Conservation (phyloP, 2,329 filamentous ascomycete species). For the Aureobasidium sp. region DNA sequence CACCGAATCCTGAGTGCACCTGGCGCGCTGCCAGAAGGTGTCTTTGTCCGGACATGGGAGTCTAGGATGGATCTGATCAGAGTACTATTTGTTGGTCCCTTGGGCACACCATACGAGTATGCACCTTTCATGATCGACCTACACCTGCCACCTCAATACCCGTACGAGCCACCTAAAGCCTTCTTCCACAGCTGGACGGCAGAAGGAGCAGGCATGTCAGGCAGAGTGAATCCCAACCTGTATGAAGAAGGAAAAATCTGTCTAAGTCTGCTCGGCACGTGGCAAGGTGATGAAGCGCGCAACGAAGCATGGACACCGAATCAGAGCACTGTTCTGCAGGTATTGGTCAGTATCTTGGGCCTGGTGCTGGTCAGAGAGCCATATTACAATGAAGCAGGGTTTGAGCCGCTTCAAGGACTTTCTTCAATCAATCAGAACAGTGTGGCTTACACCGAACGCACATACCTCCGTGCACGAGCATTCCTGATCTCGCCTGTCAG, state of each 20-base stretch:
- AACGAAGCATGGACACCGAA: slow-evolving; percentile 49
- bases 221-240: slow-evolving; percentile 54
- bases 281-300: slow-evolving; percentile 46
- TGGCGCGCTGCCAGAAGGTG: slow-evolving; percentile 42
- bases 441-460: slow-evolving; percentile 47
- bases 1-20: slow-evolving; percentile 48
- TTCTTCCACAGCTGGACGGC: slow-evolving; percentile 49
- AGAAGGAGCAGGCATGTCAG: slow-evolving; percentile 42
- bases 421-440: slow-evolving; percentile 41
- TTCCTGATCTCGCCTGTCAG: slow-evolving; percentile 36
- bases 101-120: slow-evolving; percentile 54
- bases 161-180: slow-evolving; percentile 45
- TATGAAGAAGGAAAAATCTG: slow-evolving; percentile 59
- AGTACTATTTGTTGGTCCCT: slow-evolving; percentile 51
- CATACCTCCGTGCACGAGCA: slow-evolving; percentile 45
- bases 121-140: slow-evolving; percentile 57
- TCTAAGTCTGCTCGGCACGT: slow-evolving; percentile 52
- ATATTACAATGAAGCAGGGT: slow-evolving; percentile 60
- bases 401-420: slow-evolving; percentile 42
- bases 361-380: slow-evolving; percentile 53
- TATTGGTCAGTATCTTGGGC: slow-evolving; percentile 51
- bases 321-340: slow-evolving; percentile 50
- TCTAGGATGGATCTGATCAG: slow-evolving; percentile 52
- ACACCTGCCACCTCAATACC: slow-evolving; percentile 44
- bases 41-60: slow-evolving; percentile 55